Percentiles rank a stretch among this genome's conserved stretches.
phyloP scores from a whole-genome alignment of 1,284 basidiomycete genomes.

The Boletus smithii region DNA sequence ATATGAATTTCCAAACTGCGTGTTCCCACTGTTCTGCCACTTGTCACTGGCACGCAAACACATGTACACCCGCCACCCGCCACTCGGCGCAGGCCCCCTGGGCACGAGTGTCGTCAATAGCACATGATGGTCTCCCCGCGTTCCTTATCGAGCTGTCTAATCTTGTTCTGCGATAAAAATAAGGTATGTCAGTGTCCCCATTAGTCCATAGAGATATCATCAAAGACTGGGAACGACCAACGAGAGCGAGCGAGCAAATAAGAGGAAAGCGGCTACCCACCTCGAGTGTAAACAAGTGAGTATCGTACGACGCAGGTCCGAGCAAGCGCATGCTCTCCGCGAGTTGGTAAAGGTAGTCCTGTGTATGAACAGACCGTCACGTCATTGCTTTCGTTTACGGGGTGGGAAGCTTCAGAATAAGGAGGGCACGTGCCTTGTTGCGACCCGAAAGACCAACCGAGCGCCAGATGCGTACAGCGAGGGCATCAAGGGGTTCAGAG shows the following conservation, averaged over 20 bases:
- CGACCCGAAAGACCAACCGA: slow-evolving; percentile 76
- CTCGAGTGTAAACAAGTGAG: slow-evolving; percentile 76
- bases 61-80: too few relatives aligned
- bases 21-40: too few relatives aligned
- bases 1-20: too few relatives aligned
- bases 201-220: background rate
- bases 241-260: too few relatives aligned
- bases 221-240: background rate
- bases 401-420: background rate
- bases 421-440: slow-evolving; percentile 56
- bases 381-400: too few relatives aligned
- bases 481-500: slow-evolving; percentile 64
- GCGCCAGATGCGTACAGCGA: slow-evolving; percentile 66
- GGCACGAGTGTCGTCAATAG: slow-evolving; percentile 4
- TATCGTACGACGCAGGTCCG: slow-evolving; percentile 70
- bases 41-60: too few relatives aligned
- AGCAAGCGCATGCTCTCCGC: slow-evolving; percentile 64
- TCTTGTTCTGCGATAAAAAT: slow-evolving; percentile 7
- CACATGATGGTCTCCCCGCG: slow-evolving; percentile 11
- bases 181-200: background rate
- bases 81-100: too few relatives aligned
- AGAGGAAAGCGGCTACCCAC: slow-evolving; percentile 30
- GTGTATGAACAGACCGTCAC: background rate
- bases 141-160: slow-evolving; percentile 18
- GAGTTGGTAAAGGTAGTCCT: slow-evolving; percentile 80